Conservation (phyloP, 306 rosid genomes). For the Sindora glabra region DNA sequence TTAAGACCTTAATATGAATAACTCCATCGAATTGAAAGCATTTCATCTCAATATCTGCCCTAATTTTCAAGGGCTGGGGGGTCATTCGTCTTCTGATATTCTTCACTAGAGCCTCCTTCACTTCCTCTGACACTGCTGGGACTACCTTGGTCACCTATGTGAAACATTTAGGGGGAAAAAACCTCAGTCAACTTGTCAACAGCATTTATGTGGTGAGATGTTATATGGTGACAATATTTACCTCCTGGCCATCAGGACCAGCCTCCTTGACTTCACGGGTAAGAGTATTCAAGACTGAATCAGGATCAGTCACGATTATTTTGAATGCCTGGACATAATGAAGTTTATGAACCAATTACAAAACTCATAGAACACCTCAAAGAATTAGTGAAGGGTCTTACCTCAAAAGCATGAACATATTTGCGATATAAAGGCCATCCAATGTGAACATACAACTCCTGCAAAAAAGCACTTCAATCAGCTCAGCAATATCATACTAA, state of each 20-base stretch:
- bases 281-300: constrained; percentile 65
- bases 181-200: constrained; percentile 1
- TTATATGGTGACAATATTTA: constrained; percentile 12
- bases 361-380: not conserved
- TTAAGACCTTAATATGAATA: constrained; percentile 76
- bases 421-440: constrained; percentile 95
- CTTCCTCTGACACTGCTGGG: constrained; percentile 83
- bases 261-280: constrained; percentile 78
- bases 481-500: too few species aligned
- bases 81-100: constrained; percentile 94
- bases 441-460: constrained; percentile 82
- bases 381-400: not conserved
- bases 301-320: constrained; percentile 79
- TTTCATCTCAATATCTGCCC: constrained; percentile 94
- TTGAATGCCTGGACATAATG: constrained; percentile 77
- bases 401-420: constrained; percentile 97
- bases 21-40: constrained; percentile 97
- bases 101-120: constrained; percentile 69
- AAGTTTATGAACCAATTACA: not conserved
- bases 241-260: constrained; percentile 94
- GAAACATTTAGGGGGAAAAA: not conserved
- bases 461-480: constrained; percentile 20
- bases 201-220: not conserved
- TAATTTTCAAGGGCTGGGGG: constrained; percentile 89
- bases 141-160: constrained; percentile 68